Evolutionary conservation across 768 basidiomycete species (phyloP).

Genomic region (Tephrocybe sp.): DNA sequence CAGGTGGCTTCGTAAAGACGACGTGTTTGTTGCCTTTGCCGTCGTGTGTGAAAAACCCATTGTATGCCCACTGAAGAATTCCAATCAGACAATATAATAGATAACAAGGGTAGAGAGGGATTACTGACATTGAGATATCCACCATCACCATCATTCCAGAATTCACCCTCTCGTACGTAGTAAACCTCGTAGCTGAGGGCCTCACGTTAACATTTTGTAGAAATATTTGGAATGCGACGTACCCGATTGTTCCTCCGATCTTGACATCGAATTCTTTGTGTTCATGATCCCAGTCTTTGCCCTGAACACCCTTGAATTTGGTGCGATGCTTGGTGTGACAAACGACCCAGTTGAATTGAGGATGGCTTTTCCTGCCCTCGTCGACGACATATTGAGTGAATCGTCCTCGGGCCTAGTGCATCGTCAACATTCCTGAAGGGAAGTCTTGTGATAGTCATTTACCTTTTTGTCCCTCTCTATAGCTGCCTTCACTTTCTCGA

Average conservation of each 20-base stretch:
- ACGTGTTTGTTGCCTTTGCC: conserved; percentile 9
- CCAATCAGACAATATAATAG: not conserved
- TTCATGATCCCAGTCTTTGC: conserved; percentile 24
- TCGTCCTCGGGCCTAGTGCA: conserved; percentile 6
- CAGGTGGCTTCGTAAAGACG: conserved; percentile 1
- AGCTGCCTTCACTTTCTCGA: conserved; percentile 2
- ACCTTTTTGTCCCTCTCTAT: conserved; percentile 14
- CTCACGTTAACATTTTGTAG: not conserved
- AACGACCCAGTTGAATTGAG: conserved; percentile 19
- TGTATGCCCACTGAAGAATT: conserved; percentile 10
- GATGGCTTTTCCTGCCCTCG: conserved; percentile 7
- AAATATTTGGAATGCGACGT: not conserved
- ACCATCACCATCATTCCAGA: conserved; percentile 14
- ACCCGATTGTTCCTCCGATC: conserved; percentile 18
- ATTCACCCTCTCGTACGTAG: conserved; percentile 13
- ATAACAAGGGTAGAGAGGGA: not conserved
- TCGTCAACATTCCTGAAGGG: not conserved
- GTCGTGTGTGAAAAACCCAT: conserved; percentile 2
- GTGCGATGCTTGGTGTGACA: conserved; percentile 23
- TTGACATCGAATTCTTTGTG: conserved; percentile 24
- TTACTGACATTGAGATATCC: conserved; percentile 14
- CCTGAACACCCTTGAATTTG: conserved; percentile 18
- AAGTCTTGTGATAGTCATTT: not conserved
- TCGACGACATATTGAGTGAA: conserved; percentile 7
- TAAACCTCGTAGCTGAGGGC: conserved; percentile 13